phyloP scores from a whole-genome alignment of 192 early-diverging fungal species.

The Linnemannia schmuckeri region DNA sequence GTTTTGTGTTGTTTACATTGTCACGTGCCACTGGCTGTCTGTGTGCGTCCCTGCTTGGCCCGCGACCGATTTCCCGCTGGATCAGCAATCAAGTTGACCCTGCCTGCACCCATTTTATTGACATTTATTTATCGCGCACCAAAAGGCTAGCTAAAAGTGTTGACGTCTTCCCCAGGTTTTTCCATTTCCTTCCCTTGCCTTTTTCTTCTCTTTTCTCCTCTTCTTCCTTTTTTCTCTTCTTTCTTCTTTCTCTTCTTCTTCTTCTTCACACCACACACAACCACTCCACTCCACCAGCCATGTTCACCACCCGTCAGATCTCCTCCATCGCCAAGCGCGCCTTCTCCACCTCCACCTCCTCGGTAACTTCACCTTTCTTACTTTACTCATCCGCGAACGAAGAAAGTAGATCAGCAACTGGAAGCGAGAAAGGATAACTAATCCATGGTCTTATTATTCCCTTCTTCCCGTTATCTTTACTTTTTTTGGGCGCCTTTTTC shows the following conservation, averaged over 20 bases:
- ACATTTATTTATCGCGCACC: neutral
- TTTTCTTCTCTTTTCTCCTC: neutral
- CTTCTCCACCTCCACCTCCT: conserved; percentile 69
- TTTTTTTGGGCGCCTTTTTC: neutral
- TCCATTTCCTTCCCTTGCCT: neutral
- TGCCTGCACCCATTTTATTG: too few relatives aligned
- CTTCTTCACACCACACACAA: conserved; percentile 9
- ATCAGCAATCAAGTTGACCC: neutral
- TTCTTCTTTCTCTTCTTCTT: conserved; percentile 9
- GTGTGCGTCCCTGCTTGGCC: neutral
- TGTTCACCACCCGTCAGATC: conserved; percentile 52
- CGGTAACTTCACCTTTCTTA: conserved; percentile 59
- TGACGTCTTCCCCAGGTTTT: conserved; percentile 5
- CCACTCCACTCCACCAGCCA: neutral
- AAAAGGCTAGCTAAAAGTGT: neutral
- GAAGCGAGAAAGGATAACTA: neutral
- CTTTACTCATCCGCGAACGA: neutral
- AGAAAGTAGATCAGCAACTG: neutral
- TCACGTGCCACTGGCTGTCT: neutral
- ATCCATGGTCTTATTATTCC: neutral
- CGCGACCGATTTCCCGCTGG: neutral
- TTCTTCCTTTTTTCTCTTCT: neutral
- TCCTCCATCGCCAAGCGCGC: conserved; percentile 61
- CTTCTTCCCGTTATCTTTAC: neutral
- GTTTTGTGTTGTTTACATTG: neutral